Conservation (phyloP, 1,139 yeast species). For the Chernovozyma aurita region DNA sequence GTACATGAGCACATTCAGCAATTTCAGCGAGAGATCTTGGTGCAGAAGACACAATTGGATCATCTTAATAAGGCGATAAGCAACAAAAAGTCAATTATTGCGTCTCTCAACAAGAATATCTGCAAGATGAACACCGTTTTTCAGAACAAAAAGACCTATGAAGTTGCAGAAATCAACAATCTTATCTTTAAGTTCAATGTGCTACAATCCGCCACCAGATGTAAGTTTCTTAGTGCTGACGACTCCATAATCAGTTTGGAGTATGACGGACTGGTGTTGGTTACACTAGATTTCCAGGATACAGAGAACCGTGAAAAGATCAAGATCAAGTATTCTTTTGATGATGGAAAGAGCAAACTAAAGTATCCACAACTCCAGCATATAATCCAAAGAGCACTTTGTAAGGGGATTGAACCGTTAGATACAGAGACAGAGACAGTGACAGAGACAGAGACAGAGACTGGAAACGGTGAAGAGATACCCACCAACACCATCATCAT, state of each 20-base stretch:
- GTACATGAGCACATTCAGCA: slow-evolving; percentile 10
- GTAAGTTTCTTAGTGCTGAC: slow-evolving; percentile 14
- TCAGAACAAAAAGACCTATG: slow-evolving; percentile 21
- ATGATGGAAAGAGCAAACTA: neutral
- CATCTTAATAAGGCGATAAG: slow-evolving; percentile 12
- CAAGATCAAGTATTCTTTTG: neutral
- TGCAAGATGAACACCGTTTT: slow-evolving; percentile 13
- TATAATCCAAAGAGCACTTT: neutral
- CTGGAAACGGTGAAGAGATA: too few species aligned
- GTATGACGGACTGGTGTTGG: slow-evolving; percentile 14
- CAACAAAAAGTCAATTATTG: slow-evolving; percentile 15
- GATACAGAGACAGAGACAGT: too few species aligned
- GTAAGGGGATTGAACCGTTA: too few species aligned
- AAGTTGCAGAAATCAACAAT: slow-evolving; percentile 20
- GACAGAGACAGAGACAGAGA: too few species aligned
- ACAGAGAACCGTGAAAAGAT: neutral
- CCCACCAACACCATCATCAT: too few species aligned
- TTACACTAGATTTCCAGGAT: slow-evolving; percentile 13
- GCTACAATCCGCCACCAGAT: slow-evolving; percentile 19
- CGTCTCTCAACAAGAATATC: slow-evolving; percentile 13
- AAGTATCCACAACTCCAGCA: neutral
- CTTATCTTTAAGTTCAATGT: slow-evolving; percentile 20
- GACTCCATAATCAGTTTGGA: slow-evolving; percentile 11
- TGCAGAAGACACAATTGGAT: slow-evolving; percentile 9
- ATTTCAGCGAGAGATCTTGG: slow-evolving; percentile 7